Base-by-base conservation (phyloP, 345 rosid genomes). In the Kandelia obovata region DNA sequence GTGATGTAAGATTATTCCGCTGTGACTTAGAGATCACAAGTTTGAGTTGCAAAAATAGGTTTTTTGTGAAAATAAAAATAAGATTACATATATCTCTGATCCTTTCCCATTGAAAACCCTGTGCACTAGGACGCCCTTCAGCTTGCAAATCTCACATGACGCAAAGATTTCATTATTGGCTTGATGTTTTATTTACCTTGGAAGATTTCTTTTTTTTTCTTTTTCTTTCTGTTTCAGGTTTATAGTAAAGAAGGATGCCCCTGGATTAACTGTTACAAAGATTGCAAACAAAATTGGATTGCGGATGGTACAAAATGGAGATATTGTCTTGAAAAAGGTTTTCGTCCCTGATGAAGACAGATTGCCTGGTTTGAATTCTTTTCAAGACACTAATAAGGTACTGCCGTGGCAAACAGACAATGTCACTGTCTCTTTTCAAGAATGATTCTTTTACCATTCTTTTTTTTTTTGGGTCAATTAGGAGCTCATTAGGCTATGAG, bases 281-380 rank as follows among this genome's bases (percentile, higher is more conserved):
- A 95, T 95, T 19, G 86, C 82, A 59, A 92, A 95, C 68, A 95
- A 95, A 86, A 95, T 95, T 72, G 99, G 97, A 27, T 78, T 95
- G 60, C 87, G 98, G 31, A 95, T 90, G 4, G 99, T 95, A 71
- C 98, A 95, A 79, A 95, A 95, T 81, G 99, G 97, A 73, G 99
- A 95, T 81, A 90, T 95, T 66, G 67, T 86, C 68, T 62, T 95
- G 75, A 81, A 83, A 73, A 83, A 79, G 66, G 97, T 92, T 73
- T 92, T 92, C 75, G 89, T 92, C 65, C 91, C 96, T 26, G 96
- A 90, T 68, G 96, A 86, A 79, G 98, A 95, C 69, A 82, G 89
- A 71, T 75, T 95, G 66, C 88, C 97, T 43, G 98, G 98, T 49
- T 82, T 95, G 49, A 89, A 90, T 69, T 95, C 99, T 68, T 92